phyloP scores from a whole-genome alignment of 371 early-diverging fungal species.

The Phascolomyces articulosus region DNA sequence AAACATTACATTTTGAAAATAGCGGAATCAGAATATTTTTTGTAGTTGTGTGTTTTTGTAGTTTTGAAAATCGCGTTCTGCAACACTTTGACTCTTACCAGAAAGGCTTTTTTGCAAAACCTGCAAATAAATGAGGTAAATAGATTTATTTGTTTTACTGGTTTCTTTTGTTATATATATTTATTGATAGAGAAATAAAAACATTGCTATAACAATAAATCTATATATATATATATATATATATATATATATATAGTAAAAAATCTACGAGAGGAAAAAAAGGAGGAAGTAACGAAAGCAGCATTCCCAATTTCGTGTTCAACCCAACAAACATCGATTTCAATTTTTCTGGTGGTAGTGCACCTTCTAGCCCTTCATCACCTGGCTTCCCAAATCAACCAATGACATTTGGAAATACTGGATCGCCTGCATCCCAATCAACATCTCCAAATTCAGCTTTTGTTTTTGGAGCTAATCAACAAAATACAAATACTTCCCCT shows the following conservation, averaged over 20 bases:
- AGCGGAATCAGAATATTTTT: too few relatives aligned
- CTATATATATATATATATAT: too few relatives aligned
- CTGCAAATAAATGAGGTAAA: too few relatives aligned
- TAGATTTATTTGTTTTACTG: too few relatives aligned
- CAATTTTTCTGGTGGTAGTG: conserved; percentile 2
- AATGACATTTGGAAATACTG: neutral
- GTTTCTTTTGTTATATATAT: too few relatives aligned
- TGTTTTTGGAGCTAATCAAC: neutral
- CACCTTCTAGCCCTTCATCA: conserved; percentile 11
- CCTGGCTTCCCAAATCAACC: neutral
- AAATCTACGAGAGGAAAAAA: conserved; percentile 16
- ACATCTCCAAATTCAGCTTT: neutral
- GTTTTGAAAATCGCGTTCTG: too few relatives aligned
- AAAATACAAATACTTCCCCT: neutral
- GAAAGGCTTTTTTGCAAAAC: too few relatives aligned
- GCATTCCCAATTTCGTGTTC: conserved; percentile 16
- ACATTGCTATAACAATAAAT: too few relatives aligned
- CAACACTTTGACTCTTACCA: too few relatives aligned
- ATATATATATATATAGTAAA: neutral
- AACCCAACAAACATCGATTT: conserved; percentile 4
- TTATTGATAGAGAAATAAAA: too few relatives aligned
- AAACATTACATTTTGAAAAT: too few relatives aligned
- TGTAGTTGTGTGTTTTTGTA: too few relatives aligned
- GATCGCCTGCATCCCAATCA: neutral
- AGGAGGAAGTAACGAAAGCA: conserved; percentile 12